A percentile compares a stretch with the other conserved stretches of the same genome.
Evolutionary conservation across 2,329 filamentous ascomycete genomes (phyloP).

Genomic region (Cordyceps farinosa): DNA sequence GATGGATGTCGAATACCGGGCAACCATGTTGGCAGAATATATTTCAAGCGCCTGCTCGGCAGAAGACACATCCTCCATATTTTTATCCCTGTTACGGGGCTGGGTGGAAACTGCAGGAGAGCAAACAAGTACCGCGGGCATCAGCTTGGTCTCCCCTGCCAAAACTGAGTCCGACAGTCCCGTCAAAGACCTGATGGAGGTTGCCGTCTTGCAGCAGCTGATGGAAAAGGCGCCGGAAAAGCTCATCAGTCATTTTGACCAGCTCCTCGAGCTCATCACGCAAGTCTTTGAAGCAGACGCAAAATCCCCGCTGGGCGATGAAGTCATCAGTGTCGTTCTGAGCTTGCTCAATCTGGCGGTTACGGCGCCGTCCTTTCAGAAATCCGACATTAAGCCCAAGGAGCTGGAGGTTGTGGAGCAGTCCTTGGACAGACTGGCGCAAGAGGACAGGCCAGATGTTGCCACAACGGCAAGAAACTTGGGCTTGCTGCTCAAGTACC

Average conservation of each 20-base stretch:
- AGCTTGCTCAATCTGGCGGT: constrained; percentile 60
- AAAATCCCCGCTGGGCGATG: constrained; percentile 41
- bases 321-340: constrained; percentile 50
- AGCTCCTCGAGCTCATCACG: constrained; percentile 60
- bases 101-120: constrained; percentile 46
- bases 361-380: constrained; percentile 54
- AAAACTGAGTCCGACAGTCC: constrained; percentile 25
- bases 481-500: constrained; percentile 52
- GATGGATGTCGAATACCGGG: constrained; percentile 46
- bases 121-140: constrained; percentile 25
- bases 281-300: constrained; percentile 53
- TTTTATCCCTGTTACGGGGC: constrained; percentile 54
- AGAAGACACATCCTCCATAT: constrained; percentile 57
- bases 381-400: constrained; percentile 40
- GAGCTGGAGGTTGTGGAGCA: constrained; percentile 45
- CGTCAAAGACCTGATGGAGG: constrained; percentile 49
- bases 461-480: constrained; percentile 56
- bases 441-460: constrained; percentile 35
- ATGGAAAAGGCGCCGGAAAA: constrained; percentile 61
- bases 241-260: constrained; percentile 59
- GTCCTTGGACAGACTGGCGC: constrained; percentile 44
- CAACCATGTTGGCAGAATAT: constrained; percentile 45
- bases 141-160: constrained; percentile 27
- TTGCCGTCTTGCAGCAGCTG: constrained; percentile 62
- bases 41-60: constrained; percentile 49